A percentile compares a stretch with the other conserved stretches of the same genome.
These are phyloP conservation scores for Erythrobasidium yunnanense DNA, from an alignment of 768 basidiomycete genomes.

Conservation along the genomic window DNA sequence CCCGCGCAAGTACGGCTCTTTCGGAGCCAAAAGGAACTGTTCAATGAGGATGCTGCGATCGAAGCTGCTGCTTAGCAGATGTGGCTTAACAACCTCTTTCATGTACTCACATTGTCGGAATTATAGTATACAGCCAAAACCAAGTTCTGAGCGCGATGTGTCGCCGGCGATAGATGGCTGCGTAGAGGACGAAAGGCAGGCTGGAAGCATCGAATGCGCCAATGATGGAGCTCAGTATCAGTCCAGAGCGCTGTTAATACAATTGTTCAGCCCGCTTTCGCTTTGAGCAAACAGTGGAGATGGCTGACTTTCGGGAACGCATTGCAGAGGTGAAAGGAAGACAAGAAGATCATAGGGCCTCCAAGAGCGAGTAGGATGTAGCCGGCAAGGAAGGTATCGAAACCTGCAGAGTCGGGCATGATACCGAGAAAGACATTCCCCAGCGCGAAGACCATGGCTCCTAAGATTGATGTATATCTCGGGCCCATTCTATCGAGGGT, in stretches of 20 bases:
- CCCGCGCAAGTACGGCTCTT: conserved; percentile 37
- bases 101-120: conserved; percentile 40
- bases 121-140: conserved; percentile 41
- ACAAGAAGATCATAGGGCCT: conserved; percentile 43
- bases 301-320: conserved; percentile 40
- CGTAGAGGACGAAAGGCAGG: conserved; percentile 41
- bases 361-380: conserved; percentile 43
- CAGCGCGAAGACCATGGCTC: conserved; percentile 39
- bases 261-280: neutral
- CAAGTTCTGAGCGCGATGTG: conserved; percentile 37
- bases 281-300: neutral
- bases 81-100: neutral
- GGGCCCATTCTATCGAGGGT: conserved; percentile 41
- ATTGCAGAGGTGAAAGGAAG: conserved; percentile 44
- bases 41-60: conserved; percentile 39
- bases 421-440: conserved; percentile 41
- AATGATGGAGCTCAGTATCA: conserved; percentile 43
- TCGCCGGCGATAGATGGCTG: conserved; percentile 35
- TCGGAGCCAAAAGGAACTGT: conserved; percentile 41
- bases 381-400: conserved; percentile 41
- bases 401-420: conserved; percentile 28
- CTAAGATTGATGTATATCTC: conserved; percentile 39
- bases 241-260: conserved; percentile 37
- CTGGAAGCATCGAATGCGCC: conserved; percentile 44
- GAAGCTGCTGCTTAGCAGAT: neutral